phyloP scores from a whole-genome alignment of 2,329 filamentous ascomycete species.

The Beauveria varroae region DNA sequence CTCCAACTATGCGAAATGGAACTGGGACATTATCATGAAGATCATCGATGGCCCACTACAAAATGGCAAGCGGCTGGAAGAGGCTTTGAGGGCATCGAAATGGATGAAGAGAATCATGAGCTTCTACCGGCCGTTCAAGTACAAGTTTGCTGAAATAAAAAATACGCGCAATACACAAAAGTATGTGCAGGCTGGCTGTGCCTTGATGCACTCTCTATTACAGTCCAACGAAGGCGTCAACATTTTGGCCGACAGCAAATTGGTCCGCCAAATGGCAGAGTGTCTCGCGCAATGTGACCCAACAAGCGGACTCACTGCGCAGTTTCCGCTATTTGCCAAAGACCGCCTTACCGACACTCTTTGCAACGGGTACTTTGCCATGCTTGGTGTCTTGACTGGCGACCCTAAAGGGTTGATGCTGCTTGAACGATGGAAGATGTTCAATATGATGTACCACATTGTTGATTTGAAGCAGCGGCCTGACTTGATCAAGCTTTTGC shows the following conservation, averaged over 20 bases:
- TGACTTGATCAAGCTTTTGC: conserved; percentile 80
- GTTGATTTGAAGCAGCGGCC: conserved; percentile 84
- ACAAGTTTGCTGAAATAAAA: conserved; percentile 81
- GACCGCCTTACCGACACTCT: conserved; percentile 81
- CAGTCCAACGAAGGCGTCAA: conserved; percentile 78
- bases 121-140: conserved; percentile 96
- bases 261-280: conserved; percentile 88
- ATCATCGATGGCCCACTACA: conserved; percentile 89
- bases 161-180: conserved; percentile 92
- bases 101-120: conserved; percentile 92
- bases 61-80: conserved; percentile 84
- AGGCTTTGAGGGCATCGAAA: conserved; percentile 89
- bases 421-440: conserved; percentile 93
- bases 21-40: conserved; percentile 87
- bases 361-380: conserved; percentile 87
- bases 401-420: conserved; percentile 79
- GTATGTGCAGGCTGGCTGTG: conserved; percentile 84
- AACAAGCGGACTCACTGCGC: conserved; percentile 68
- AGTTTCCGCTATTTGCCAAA: conserved; percentile 80
- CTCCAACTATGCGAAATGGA: conserved; percentile 92
- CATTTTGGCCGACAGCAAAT: conserved; percentile 85
- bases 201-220: conserved; percentile 76
- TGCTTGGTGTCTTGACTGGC: conserved; percentile 79
- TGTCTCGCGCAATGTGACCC: conserved; percentile 93
- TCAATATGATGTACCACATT: conserved; percentile 99